A percentile compares a stretch with the other conserved stretches of the same genome.
Evolutionary conservation across 164 flowering plant species (phyloP).

Genomic region (Cinnamomum micranthum): DNA sequence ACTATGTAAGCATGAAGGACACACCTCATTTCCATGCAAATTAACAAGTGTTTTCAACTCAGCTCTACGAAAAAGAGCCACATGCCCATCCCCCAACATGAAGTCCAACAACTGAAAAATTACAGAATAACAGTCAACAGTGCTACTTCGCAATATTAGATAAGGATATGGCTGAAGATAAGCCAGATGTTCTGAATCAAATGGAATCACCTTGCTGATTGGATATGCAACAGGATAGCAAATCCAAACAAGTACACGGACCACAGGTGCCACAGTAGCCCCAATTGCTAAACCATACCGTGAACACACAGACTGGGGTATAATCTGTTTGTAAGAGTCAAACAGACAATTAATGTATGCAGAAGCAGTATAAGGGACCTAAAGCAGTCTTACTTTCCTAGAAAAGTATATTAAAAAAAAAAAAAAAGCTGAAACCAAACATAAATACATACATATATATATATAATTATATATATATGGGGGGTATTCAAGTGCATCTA

Average conservation of each 20-base stretch:
- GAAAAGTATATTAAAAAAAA: not conserved
- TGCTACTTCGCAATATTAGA: not conserved
- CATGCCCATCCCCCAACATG: constrained; percentile 69
- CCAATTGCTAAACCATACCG: constrained; percentile 94
- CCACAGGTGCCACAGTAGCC: constrained; percentile 80
- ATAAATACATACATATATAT: not conserved
- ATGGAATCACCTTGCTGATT: constrained; percentile 80
- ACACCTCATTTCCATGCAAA: constrained; percentile 94
- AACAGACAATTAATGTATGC: not conserved
- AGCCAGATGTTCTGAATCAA: not conserved
- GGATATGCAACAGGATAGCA: constrained; percentile 97
- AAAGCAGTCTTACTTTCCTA: not conserved
- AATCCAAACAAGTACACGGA: constrained; percentile 92
- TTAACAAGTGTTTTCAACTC: constrained; percentile 93
- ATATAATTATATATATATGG: too few species aligned
- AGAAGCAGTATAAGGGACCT: not conserved
- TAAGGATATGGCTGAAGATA: not conserved
- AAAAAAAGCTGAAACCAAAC: not conserved
- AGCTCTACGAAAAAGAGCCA: constrained; percentile 94
- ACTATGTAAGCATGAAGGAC: constrained; percentile 4
- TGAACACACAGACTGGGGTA: constrained; percentile 96
- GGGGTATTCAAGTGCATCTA: too few species aligned
- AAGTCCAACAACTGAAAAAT: constrained; percentile 66
- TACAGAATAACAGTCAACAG: constrained; percentile 7
- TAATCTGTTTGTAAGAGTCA: constrained; percentile 46